Conservation (phyloP, 2,329 filamentous ascomycete species). For the Venturia aucupariae region DNA sequence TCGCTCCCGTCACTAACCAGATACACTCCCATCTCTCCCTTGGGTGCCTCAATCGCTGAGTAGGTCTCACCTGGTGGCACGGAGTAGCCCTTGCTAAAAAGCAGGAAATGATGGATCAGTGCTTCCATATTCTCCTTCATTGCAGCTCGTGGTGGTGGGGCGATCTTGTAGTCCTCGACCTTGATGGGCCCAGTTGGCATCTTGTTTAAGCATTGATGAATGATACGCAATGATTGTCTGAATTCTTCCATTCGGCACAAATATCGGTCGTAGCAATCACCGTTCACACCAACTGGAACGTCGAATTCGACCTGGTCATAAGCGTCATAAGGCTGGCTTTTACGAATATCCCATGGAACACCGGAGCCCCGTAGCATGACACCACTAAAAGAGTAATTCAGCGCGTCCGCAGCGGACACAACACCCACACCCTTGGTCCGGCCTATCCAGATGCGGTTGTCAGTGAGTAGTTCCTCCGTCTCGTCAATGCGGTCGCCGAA, state of each 20-base stretch:
- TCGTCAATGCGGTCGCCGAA: slow-evolving; percentile 98
- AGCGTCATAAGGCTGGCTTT: slow-evolving; percentile 93
- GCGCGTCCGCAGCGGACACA: slow-evolving; percentile 81
- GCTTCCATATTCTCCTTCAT: slow-evolving; percentile 99
- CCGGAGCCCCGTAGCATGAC: slow-evolving; percentile 97
- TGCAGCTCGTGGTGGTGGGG: slow-evolving; percentile 85
- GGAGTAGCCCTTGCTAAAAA: slow-evolving; percentile 97
- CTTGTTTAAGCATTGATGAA: slow-evolving; percentile 97
- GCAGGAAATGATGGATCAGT: slow-evolving; percentile 95
- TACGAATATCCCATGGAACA: slow-evolving; percentile 92
- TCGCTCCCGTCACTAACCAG: slow-evolving; percentile 94
- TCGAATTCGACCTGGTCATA: slow-evolving; percentile 98
- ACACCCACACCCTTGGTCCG: slow-evolving; percentile 87
- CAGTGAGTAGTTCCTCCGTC: slow-evolving; percentile 95
- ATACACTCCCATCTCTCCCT: slow-evolving; percentile 99
- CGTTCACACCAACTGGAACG: slow-evolving; percentile 89
- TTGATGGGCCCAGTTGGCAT: slow-evolving; percentile 92
- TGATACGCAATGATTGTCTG: slow-evolving; percentile 94
- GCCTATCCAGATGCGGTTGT: slow-evolving; percentile 98
- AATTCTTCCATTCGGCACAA: slow-evolving; percentile 99
- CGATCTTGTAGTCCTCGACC: slow-evolving; percentile 98
- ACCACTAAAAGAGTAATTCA: slow-evolving; percentile 93
- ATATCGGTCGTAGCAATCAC: slow-evolving; percentile 98
- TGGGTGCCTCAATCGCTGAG: slow-evolving; percentile 96
- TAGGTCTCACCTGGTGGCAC: slow-evolving; percentile 98